Percentiles rank a stretch among this genome's conserved stretches.
Evolutionary conservation across 495 filamentous ascomycete species (phyloP).

Genomic region (Achaetomiella virescens): DNA sequence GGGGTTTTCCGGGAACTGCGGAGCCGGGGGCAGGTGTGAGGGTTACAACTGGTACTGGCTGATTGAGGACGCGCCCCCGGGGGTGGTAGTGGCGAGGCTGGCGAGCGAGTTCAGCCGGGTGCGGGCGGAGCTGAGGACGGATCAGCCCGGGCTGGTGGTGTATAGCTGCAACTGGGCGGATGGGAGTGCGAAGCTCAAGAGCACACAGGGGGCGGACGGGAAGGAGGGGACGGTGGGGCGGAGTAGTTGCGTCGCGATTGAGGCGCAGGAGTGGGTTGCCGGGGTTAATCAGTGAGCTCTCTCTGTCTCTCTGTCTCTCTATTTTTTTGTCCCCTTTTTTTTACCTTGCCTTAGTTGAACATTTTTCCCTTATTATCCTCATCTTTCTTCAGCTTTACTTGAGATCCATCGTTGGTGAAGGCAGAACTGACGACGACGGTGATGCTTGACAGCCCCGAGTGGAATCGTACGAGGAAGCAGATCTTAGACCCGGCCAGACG

Average conservation of each 20-base stretch:
- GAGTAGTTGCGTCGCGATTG: slow-evolving; percentile 56
- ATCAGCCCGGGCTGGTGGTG: slow-evolving; percentile 64
- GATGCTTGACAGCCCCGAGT: slow-evolving; percentile 49
- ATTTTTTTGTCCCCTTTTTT: too few species aligned
- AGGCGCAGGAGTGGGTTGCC: slow-evolving; percentile 67
- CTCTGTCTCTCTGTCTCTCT: not conserved
- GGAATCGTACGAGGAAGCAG: slow-evolving; percentile 55
- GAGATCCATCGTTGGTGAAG: not conserved
- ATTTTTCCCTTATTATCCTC: too few species aligned
- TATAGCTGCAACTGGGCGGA: slow-evolving; percentile 69
- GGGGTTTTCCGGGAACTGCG: slow-evolving; percentile 59
- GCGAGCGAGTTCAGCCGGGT: slow-evolving; percentile 59
- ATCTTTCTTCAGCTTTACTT: too few species aligned
- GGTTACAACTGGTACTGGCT: slow-evolving; percentile 78
- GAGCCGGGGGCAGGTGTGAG: slow-evolving; percentile 56
- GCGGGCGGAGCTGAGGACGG: slow-evolving; percentile 61
- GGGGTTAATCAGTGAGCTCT: slow-evolving; percentile 62
- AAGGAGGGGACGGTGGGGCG: slow-evolving; percentile 41
- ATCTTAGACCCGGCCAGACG: slow-evolving; percentile 49
- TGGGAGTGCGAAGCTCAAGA: slow-evolving; percentile 51
- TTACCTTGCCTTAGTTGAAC: too few species aligned
- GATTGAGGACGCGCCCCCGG: slow-evolving; percentile 54
- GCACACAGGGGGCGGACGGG: slow-evolving; percentile 57
- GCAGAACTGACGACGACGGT: slow-evolving; percentile 14
- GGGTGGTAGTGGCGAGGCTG: slow-evolving; percentile 54